Evolutionary conservation across 2,329 filamentous ascomycete species (phyloP), one percentile per base, ranked within the genome.

Genomic region (Aspergillus ustus): DNA sequence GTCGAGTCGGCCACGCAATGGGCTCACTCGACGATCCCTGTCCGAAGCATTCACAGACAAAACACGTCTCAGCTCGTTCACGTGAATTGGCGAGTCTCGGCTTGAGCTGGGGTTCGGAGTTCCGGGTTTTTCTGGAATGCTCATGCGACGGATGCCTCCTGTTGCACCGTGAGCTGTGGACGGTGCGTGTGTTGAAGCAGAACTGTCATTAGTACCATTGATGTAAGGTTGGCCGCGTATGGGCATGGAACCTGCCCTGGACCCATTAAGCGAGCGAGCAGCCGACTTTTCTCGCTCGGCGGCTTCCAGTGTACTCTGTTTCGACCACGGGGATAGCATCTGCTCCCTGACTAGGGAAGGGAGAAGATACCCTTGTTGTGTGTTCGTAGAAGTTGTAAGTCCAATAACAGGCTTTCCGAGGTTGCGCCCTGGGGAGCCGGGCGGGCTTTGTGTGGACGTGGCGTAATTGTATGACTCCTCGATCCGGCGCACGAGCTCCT

Each of bases 251-350:
- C 86, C 89, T 1, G 85, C 83, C 65, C 86, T 87, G 2, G 92
- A 96, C 22, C 92, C 92, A 57, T 83, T 91, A 58, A 96, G 80
- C 4, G 92, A 96, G 13, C 86, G 85, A 0, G 91, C 87, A 69
- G 89, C 91, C 69, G 88, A 88, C 53, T 83, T 85, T 59, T 91
- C 82, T 61, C 82, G 87, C 62, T 90, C 87, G 52, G 91, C 84
- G 43, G 86, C 83, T 11, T 88, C 85, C 56, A 95, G 15, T 82
- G 78, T 22, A 96, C 93, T 71, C 15, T 55, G 52, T n/a, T 89
- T 88, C 44, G 87, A 90, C 94, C 94, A 97, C 52, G 91, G 86
- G 20, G 85, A 82, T 60, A 92, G 80, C 85, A 97, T 91, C 67
- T 91, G 85, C 64, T 95, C 91, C 66, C 85, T 87, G 67, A 92